Percentiles rank a stretch among this genome's conserved stretches.
These are phyloP conservation scores for Mortierella sp. DNA, from an alignment of 371 early-diverging fungal genomes.

Conservation along the genomic window DNA sequence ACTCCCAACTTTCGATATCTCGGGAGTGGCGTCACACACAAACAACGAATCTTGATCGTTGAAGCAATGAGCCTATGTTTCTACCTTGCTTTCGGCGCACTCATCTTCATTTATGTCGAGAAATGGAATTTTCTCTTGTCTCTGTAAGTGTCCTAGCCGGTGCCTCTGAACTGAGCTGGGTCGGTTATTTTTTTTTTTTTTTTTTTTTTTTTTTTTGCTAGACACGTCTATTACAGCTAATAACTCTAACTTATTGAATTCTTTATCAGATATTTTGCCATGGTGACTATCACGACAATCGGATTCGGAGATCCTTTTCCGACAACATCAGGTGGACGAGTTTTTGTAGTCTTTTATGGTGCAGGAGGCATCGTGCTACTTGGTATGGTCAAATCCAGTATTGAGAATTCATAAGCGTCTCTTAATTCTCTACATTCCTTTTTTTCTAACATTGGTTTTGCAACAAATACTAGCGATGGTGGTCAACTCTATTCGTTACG, in stretches of 20 bases:
- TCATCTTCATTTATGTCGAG: slow-evolving; percentile 37
- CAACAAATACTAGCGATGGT: slow-evolving; percentile 11
- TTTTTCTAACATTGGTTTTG: neutral
- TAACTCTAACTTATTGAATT: neutral
- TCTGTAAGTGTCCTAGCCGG: slow-evolving; percentile 12
- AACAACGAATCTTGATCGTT: slow-evolving; percentile 38
- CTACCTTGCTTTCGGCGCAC: slow-evolving; percentile 39
- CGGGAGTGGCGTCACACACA: slow-evolving; percentile 49
- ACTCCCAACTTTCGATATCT: slow-evolving; percentile 36
- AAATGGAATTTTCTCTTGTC: slow-evolving; percentile 28
- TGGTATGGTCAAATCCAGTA: neutral
- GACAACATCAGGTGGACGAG: slow-evolving; percentile 24
- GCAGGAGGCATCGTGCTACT: slow-evolving; percentile 47
- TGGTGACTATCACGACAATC: slow-evolving; percentile 47
- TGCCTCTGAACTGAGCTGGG: too few relatives aligned
- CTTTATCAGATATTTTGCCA: slow-evolving; percentile 30
- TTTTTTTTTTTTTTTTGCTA: too few relatives aligned
- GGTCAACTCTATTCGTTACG: slow-evolving; percentile 43
- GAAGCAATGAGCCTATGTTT: slow-evolving; percentile 47
- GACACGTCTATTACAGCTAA: too few relatives aligned
- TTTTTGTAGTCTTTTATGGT: slow-evolving; percentile 36
- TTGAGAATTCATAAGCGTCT: too few relatives aligned
- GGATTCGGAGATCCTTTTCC: slow-evolving; percentile 36
- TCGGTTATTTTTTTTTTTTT: too few relatives aligned
- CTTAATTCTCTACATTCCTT: too few relatives aligned